Conservation (phyloP, 345 rosid genomes). For the Viola odorata region DNA sequence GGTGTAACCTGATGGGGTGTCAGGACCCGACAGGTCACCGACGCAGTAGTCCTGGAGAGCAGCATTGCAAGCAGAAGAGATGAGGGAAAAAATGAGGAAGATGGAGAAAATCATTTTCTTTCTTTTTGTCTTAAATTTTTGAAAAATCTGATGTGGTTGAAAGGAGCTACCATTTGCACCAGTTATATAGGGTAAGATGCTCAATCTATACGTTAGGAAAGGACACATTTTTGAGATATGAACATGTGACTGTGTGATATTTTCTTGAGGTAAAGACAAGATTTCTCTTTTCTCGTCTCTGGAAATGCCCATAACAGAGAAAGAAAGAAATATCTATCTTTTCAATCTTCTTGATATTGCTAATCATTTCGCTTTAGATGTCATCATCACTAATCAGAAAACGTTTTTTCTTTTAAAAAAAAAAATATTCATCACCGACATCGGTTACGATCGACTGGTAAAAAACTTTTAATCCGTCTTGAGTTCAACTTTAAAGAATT, state of each 20-base stretch:
- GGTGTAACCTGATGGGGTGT: conserved; percentile 60
- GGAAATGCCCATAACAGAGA: not conserved
- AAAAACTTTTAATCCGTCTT: too few species aligned
- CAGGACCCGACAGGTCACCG: conserved; percentile 44
- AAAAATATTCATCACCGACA: too few species aligned
- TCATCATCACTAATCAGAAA: too few species aligned
- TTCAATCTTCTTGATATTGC: not conserved
- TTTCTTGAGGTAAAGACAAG: conserved; percentile 16
- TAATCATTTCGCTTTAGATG: too few species aligned
- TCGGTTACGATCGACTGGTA: too few species aligned
- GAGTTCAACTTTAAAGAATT: too few species aligned
- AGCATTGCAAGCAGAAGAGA: conserved; percentile 46
- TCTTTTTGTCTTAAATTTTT: not conserved
- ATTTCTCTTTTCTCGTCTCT: conserved; percentile 25
- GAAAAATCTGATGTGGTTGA: not conserved
- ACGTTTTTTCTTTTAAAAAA: too few species aligned
- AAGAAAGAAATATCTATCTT: not conserved
- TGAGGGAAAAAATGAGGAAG: conserved; percentile 36
- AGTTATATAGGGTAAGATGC: conserved; percentile 18
- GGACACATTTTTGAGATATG: conserved; percentile 13
- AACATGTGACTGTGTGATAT: conserved; percentile 16
- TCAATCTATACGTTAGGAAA: conserved; percentile 2
- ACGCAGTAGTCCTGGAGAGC: conserved; percentile 73
- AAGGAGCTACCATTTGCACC: not conserved
- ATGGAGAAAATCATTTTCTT: conserved; percentile 37